Evolutionary conservation across 345 rosid species (phyloP).

Genomic region (Erodium maritimum): DNA sequence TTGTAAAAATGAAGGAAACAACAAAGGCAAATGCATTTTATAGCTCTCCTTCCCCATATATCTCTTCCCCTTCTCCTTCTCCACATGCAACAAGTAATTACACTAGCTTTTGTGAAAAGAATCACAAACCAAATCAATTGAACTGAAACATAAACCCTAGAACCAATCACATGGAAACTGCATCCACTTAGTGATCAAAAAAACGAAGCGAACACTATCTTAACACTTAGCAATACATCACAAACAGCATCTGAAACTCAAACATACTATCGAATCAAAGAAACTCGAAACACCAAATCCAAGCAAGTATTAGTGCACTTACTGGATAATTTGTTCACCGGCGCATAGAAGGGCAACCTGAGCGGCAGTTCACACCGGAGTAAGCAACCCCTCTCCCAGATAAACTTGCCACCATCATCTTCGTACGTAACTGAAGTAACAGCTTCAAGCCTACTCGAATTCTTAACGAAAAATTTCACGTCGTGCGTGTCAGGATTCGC

Average conservation of each 20-base stretch:
- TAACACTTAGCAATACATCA: neutral
- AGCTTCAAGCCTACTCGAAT: slow-evolving; percentile 23
- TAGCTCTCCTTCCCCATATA: neutral
- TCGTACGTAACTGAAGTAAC: slow-evolving; percentile 47
- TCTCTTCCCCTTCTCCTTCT: neutral
- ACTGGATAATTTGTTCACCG: slow-evolving; percentile 46
- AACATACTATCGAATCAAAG: neutral
- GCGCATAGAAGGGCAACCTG: slow-evolving; percentile 52
- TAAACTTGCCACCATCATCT: slow-evolving; percentile 41
- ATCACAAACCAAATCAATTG: neutral
- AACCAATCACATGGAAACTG: neutral
- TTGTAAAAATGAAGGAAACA: no score
- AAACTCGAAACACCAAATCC: neutral
- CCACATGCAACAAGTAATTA: neutral
- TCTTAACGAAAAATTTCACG: slow-evolving; percentile 41
- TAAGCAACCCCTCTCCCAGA: slow-evolving; percentile 84
- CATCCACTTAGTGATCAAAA: neutral
- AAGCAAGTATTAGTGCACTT: slow-evolving; percentile 4
- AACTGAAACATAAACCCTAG: neutral
- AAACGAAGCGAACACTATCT: neutral
- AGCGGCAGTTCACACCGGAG: slow-evolving; percentile 66
- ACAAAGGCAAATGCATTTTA: neutral
- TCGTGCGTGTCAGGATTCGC: slow-evolving; percentile 32
- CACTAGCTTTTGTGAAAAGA: neutral
- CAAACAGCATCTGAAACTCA: neutral